Base-by-base conservation (phyloP, 345 rosid species). In the Moricandia arvensis region DNA sequence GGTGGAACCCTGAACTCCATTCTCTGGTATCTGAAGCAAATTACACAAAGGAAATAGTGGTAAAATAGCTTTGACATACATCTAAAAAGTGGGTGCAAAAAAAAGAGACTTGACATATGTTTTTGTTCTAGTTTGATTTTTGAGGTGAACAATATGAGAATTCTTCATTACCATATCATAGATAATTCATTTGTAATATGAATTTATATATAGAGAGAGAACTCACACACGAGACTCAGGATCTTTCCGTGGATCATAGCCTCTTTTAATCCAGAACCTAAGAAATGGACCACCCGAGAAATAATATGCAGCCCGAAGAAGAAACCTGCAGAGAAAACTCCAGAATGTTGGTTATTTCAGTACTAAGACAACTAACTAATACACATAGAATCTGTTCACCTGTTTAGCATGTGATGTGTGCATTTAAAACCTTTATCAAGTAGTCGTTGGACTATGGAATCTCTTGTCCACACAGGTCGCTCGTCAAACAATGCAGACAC, bases 241-340 rank as follows among this genome's bases (percentile, higher is more conserved):
- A 84, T 95, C 98, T 79, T 80, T 84, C 49, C 97, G 91, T 66
- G 99, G 99, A 84, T 95, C 99, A 75, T 95, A 95, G 79, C 96
- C 99, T 85, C 90, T 95, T 80, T 81, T 89, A 72, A 95, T 90
- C 99, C 99, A 95, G 80, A 95, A 89, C 80, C 87, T 92, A 69
- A 77, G 87, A 88, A 86, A 92, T 12, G 99, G 99, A 72, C 99
- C 97, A 76, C 85, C 80, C 10, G 91, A 87, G 62, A 95, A 95
- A 85, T 95, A 95, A 86, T 95, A 95, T 13, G 97, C 98, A 78
- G 87, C 84, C 54, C 88, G 82, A 72, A 91, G 85, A 65, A 95
- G 82, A 83, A 87, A 90, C 86, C 99, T 90, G 81, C 72, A 83
- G 80, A 70, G 68, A 61, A 41, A 41, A 61, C 41, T 8, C 34